Percentiles rank a stretch among this genome's conserved stretches.
These are phyloP conservation scores for Hibiscus tridactylites DNA, from an alignment of 345 rosid species.

Conservation along the genomic window DNA sequence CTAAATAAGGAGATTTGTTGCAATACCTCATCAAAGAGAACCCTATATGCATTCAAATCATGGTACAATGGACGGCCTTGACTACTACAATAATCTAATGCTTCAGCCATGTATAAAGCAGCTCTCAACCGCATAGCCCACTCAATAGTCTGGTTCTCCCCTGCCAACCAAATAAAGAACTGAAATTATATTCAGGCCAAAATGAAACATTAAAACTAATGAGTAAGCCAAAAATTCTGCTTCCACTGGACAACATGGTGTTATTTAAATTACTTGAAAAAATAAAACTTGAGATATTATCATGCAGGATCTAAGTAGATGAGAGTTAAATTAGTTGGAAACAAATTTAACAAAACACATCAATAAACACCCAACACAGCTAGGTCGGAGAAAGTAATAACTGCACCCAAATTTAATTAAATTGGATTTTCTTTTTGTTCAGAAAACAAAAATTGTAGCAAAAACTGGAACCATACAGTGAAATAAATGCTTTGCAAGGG, in stretches of 20 bases:
- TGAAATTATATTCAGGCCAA: slow-evolving; percentile 3
- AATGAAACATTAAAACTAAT: neutral
- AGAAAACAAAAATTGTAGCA: neutral
- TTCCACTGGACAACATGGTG: neutral
- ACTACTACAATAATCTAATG: slow-evolving; percentile 60
- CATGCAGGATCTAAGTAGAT: neutral
- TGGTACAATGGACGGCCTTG: slow-evolving; percentile 64
- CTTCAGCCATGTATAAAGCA: slow-evolving; percentile 66
- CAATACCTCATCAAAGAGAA: slow-evolving; percentile 81
- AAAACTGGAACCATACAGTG: slow-evolving; percentile 52
- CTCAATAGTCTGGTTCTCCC: slow-evolving; percentile 68
- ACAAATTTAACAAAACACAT: neutral
- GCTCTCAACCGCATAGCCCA: slow-evolving; percentile 77
- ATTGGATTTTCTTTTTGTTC: neutral
- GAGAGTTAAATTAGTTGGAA: neutral
- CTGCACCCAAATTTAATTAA: neutral
- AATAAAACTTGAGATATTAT: neutral
- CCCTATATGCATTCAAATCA: slow-evolving; percentile 71
- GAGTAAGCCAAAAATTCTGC: neutral
- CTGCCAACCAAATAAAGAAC: slow-evolving; percentile 30
- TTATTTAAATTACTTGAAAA: neutral
- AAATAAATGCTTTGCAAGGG: slow-evolving; percentile 75
- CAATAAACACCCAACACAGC: neutral
- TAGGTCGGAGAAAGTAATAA: neutral
- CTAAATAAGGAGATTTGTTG: neutral